Percentiles rank a stretch among this genome's conserved stretches.
These are phyloP conservation scores for Leccinum olivaceopallidum DNA, from an alignment of 768 basidiomycete genomes.

Conservation along the genomic window DNA sequence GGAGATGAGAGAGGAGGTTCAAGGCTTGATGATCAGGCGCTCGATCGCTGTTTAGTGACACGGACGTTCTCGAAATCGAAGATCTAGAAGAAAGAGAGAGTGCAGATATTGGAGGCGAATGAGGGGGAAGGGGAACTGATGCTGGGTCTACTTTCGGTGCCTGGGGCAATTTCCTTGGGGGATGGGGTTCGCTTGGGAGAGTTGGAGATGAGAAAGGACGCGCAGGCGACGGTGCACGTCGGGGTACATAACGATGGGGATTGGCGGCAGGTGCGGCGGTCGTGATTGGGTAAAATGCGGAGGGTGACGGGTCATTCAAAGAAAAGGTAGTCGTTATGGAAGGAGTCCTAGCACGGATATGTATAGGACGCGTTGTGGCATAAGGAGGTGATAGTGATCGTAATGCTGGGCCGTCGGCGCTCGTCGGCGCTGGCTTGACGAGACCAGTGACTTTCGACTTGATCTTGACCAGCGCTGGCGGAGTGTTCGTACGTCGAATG, in stretches of 20 bases:
- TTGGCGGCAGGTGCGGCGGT: constrained; percentile 55
- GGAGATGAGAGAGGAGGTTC: constrained; percentile 45
- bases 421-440: constrained; percentile 34
- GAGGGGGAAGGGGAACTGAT: constrained; percentile 59
- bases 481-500: constrained; percentile 14
- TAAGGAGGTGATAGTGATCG: constrained; percentile 37
- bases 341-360: constrained; percentile 27
- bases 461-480: constrained; percentile 39
- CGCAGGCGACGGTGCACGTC: constrained; percentile 36
- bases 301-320: constrained; percentile 27
- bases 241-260: constrained; percentile 51
- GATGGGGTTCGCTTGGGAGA: constrained; percentile 25
- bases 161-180: constrained; percentile 16
- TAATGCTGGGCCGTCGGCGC: constrained; percentile 36
- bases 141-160: constrained; percentile 51
- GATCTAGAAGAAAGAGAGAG: constrained; percentile 81
- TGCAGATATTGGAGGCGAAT: constrained; percentile 71
- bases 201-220: constrained; percentile 32
- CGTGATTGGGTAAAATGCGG: constrained; percentile 56
- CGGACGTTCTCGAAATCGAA: constrained; percentile 57
- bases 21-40: constrained; percentile 38
- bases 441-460: constrained; percentile 62
- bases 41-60: constrained; percentile 41
- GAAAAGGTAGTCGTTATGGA: constrained; percentile 32
- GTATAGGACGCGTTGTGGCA: constrained; percentile 33